Evolutionary conservation across 1,139 yeast genomes (phyloP).

Genomic region (Kodamaea sp.): DNA sequence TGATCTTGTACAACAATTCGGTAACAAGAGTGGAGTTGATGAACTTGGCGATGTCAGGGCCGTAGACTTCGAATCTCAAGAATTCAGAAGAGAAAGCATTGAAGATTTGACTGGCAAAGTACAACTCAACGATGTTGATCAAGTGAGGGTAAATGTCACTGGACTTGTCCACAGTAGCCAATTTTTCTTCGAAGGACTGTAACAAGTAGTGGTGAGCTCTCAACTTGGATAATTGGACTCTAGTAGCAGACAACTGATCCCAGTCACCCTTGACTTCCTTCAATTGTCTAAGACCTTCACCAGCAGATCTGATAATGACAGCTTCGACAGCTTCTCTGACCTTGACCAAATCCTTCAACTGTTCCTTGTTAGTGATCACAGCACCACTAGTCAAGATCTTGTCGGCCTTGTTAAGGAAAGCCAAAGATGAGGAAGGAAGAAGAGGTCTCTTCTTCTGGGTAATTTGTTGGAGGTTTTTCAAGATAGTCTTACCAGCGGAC

Average conservation of each 20-base stretch:
- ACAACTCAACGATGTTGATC: slow-evolving; percentile 23
- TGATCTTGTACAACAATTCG: slow-evolving; percentile 36
- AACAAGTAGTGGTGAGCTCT: slow-evolving; percentile 28
- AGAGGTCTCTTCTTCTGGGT: slow-evolving; percentile 34
- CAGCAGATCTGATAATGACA: slow-evolving; percentile 32
- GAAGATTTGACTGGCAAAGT: slow-evolving; percentile 29
- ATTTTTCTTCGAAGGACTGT: slow-evolving; percentile 21
- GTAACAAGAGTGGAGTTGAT: slow-evolving; percentile 36
- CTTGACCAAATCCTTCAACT: slow-evolving; percentile 16
- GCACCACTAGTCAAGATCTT: slow-evolving; percentile 10
- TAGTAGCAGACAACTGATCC: slow-evolving; percentile 31
- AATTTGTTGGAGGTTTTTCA: slow-evolving; percentile 51
- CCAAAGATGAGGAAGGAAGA: slow-evolving; percentile 35
- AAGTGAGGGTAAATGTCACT: slow-evolving; percentile 23
- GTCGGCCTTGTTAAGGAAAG: slow-evolving; percentile 42
- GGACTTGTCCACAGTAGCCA: slow-evolving; percentile 15
- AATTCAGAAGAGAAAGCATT: slow-evolving; percentile 43
- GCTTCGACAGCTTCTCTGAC: slow-evolving; percentile 20
- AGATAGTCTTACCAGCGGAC: slow-evolving; percentile 76
- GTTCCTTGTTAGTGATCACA: slow-evolving; percentile 10
- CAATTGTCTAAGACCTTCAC: slow-evolving; percentile 22
- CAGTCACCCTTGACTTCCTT: slow-evolving; percentile 34
- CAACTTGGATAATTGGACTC: slow-evolving; percentile 27
- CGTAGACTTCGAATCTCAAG: slow-evolving; percentile 37
- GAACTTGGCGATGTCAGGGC: slow-evolving; percentile 35